Evolutionary conservation across 75 land plant genomes (phyloP).

Genomic region (Cryptomeria japonica): DNA sequence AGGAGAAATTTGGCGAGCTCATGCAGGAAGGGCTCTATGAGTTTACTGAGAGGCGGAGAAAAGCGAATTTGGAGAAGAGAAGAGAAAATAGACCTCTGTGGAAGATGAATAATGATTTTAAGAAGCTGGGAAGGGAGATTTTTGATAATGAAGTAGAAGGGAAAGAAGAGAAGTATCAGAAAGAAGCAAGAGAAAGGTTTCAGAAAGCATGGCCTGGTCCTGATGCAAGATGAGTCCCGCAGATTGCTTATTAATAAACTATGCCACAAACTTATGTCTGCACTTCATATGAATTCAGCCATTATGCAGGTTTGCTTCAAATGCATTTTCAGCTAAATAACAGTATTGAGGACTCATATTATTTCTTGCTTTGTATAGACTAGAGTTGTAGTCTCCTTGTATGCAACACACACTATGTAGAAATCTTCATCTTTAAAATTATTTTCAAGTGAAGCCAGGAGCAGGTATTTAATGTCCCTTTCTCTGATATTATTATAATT

Average conservation of each 20-base stretch:
- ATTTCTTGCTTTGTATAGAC: not conserved
- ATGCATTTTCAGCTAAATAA: not conserved
- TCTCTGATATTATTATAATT: not conserved
- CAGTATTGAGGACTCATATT: not conserved
- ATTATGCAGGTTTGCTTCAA: not conserved
- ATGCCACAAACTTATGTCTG: not conserved
- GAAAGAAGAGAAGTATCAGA: not conserved
- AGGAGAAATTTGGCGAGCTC: slow-evolving; percentile 75
- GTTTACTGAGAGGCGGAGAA: slow-evolving; percentile 37
- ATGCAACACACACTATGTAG: not conserved
- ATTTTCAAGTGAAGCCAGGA: not conserved
- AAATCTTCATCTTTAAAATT: not conserved
- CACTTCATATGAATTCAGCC: not conserved
- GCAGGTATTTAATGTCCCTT: not conserved
- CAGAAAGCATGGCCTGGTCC: not conserved
- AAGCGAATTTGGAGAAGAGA: slow-evolving; percentile 54
- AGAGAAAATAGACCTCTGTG: slow-evolving; percentile 13
- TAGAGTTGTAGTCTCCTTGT: not conserved
- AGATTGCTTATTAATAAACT: not conserved
- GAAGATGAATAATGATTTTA: slow-evolving; percentile 11
- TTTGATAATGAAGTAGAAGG: not conserved
- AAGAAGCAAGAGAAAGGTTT: slow-evolving; percentile 8
- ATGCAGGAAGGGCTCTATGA: slow-evolving; percentile 75
- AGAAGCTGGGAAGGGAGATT: not conserved
- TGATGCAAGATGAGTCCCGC: not conserved